A percentile compares a stretch with the other conserved stretches of the same genome.
These are phyloP conservation scores for Agaricus blazei DNA, from an alignment of 768 basidiomycete species.

Conservation along the genomic window DNA sequence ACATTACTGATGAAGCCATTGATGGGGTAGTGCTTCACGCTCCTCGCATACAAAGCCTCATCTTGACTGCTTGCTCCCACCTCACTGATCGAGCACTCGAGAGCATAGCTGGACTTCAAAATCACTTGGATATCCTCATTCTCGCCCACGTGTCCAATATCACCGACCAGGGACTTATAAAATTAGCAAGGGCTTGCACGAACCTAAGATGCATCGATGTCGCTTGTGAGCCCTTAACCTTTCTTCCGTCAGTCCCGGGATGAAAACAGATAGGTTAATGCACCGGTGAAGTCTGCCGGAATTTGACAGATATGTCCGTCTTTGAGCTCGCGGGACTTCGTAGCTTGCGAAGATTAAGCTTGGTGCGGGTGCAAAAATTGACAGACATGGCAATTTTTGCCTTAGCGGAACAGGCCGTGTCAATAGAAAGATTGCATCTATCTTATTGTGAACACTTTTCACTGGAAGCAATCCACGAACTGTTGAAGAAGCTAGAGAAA, in stretches of 20 bases:
- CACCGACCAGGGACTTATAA: conserved; percentile 71
- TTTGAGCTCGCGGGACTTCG: conserved; percentile 71
- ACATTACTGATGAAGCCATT: conserved; percentile 72
- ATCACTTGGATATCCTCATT: conserved; percentile 73
- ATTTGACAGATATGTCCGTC: conserved; percentile 81
- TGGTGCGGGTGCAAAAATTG: conserved; percentile 75
- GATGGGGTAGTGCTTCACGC: conserved; percentile 73
- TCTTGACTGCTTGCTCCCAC: conserved; percentile 69
- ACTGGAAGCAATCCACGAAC: conserved; percentile 66
- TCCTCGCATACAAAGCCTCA: conserved; percentile 69
- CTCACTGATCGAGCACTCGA: conserved; percentile 71
- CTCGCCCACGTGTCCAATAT: conserved; percentile 76
- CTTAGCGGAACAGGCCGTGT: conserved; percentile 64
- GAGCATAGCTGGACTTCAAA: conserved; percentile 66
- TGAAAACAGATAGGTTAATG: neutral
- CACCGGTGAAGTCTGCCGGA: conserved; percentile 58
- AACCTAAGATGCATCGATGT: conserved; percentile 81
- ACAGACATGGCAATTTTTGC: conserved; percentile 82
- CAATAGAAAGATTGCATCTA: conserved; percentile 77
- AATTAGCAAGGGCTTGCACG: conserved; percentile 63
- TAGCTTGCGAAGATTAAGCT: conserved; percentile 68
- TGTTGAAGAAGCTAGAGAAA: conserved; percentile 53
- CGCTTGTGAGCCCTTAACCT: conserved; percentile 56
- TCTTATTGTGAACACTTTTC: conserved; percentile 83
- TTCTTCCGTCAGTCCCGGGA: neutral